Base-by-base conservation (phyloP, 2,329 filamentous ascomycete genomes). In the Aciculosporium take region DNA sequence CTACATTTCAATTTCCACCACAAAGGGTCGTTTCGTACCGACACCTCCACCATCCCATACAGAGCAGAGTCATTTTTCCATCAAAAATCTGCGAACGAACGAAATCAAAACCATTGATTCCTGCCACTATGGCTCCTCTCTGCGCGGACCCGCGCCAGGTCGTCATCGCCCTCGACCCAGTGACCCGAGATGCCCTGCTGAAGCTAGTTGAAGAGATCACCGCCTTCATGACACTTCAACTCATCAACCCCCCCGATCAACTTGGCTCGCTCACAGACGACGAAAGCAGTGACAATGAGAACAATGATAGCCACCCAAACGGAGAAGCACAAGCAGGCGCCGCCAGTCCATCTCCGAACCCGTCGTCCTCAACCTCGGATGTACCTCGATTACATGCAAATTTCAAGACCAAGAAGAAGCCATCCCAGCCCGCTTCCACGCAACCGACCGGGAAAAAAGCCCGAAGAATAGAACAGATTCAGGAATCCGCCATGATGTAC, bases 401-500 rank as follows among this genome's bases (percentile, higher is more conserved):
- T 13, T 41, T 48, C 23, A 33, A 27, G 10, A 36, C 21, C 29
- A 44, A 46, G 24, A 40, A 33, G 27, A 47, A 42, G 25, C 42
- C 43, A 8, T 25, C 40, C 18, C 25, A 41, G 34, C 40, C 32
- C 2, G 15, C 25, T 1, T n/a, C 31, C 30, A 23, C 40, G 29
- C 39, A 42, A 35, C 30, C 37, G 10, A 23, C 37, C 13, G 50
- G 41, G 8, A 50, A 51, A 30, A 43, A 50, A 17, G 51, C 54
- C 13, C 47, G 50, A 7, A 46, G 59, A 39, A 54, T 58, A 1
- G 42, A 54, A 10, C 48, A 51, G 5, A 55, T 73, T 12, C 62
- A 69, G 18, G 57, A 53, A 21, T 74, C 74, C 5, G 76, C 82
- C 1, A 58, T 91, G 10, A 64, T 69, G 33, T 74, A 84, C 52